Evolutionary conservation across 2,329 filamentous ascomycete genomes (phyloP).

Genomic region (Clonostachys byssicola): DNA sequence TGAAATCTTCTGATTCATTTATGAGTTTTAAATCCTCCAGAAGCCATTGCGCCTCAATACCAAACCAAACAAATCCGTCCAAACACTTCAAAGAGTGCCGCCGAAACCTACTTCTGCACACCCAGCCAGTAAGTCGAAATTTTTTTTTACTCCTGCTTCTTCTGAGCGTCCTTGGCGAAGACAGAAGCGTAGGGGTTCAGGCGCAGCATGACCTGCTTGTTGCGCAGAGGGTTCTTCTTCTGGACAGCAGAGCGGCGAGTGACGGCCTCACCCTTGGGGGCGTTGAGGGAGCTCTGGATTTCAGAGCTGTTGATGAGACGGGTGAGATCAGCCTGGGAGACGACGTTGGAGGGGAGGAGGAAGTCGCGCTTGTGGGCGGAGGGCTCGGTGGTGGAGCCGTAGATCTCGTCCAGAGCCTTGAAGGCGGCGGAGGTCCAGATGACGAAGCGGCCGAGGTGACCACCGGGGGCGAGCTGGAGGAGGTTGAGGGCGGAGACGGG

Average conservation of each 20-base stretch:
- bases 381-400: constrained; percentile 86
- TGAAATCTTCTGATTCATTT: background rate
- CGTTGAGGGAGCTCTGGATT: constrained; percentile 92
- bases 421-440: constrained; percentile 98
- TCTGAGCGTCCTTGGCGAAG: constrained; percentile 67
- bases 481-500: constrained; percentile 95
- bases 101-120: constrained; percentile 2
- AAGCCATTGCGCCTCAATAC: constrained; percentile 31
- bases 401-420: constrained; percentile 93
- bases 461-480: constrained; percentile 97
- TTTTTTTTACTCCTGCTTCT: constrained; percentile 30
- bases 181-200: constrained; percentile 96
- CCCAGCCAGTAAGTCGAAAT: constrained; percentile 1
- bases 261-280: constrained; percentile 81
- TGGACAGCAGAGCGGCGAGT: constrained; percentile 90
- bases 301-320: constrained; percentile 99
- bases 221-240: constrained; percentile 99
- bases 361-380: constrained; percentile 98
- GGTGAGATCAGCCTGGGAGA: constrained; percentile 90
- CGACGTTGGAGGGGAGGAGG: constrained; percentile 87
- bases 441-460: constrained; percentile 97
- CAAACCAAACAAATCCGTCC: constrained; percentile 16
- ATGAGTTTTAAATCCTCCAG: constrained; percentile 7
- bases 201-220: constrained; percentile 97
- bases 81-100: background rate